A percentile compares a stretch with the other conserved stretches of the same genome.
Conservation (phyloP, 208 protist genomes). For the Crithidia acanthocephali region DNA sequence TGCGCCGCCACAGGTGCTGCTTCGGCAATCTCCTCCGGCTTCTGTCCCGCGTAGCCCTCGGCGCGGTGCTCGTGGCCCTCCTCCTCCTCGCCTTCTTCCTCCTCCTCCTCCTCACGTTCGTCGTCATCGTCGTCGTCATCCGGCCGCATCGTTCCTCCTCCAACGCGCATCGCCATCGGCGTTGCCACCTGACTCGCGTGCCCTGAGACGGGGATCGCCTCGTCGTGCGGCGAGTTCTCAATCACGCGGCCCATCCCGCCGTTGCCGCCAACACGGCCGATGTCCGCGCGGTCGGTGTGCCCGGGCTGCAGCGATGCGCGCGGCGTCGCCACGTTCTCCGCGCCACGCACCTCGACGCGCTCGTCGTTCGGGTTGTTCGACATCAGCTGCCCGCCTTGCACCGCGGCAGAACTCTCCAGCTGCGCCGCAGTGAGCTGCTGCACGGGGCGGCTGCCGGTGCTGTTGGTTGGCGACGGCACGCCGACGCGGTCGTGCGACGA, state of each 20-base stretch:
- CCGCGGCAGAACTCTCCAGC: slow-evolving; percentile 11
- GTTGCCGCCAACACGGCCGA: slow-evolving; percentile 13
- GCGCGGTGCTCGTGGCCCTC: slow-evolving; percentile 36
- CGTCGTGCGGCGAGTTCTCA: slow-evolving; percentile 72
- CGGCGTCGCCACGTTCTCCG: slow-evolving; percentile 66
- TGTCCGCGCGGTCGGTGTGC: slow-evolving; percentile 15
- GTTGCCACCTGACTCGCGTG: slow-evolving; percentile 35
- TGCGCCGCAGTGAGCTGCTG: slow-evolving; percentile 9
- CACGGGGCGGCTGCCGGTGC: neutral
- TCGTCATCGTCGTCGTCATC: slow-evolving; percentile 37
- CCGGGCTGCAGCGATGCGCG: slow-evolving; percentile 18
- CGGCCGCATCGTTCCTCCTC: slow-evolving; percentile 14
- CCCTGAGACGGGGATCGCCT: slow-evolving; percentile 48
- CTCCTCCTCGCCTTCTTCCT: slow-evolving; percentile 39
- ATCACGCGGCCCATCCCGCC: slow-evolving; percentile 32
- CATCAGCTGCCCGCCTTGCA: slow-evolving; percentile 48
- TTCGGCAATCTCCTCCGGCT: slow-evolving; percentile 67
- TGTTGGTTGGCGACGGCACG: slow-evolving; percentile 3
- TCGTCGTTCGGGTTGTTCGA: slow-evolving; percentile 92
- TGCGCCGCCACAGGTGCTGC: neutral
- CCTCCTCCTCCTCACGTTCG: slow-evolving; percentile 34
- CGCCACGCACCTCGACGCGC: slow-evolving; percentile 63
- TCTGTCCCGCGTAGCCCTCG: slow-evolving; percentile 61
- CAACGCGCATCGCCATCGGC: slow-evolving; percentile 28
- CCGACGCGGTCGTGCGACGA: neutral